phyloP scores from a whole-genome alignment of 2,329 filamentous ascomycete genomes.

The Coleophoma eucalyptorum region DNA sequence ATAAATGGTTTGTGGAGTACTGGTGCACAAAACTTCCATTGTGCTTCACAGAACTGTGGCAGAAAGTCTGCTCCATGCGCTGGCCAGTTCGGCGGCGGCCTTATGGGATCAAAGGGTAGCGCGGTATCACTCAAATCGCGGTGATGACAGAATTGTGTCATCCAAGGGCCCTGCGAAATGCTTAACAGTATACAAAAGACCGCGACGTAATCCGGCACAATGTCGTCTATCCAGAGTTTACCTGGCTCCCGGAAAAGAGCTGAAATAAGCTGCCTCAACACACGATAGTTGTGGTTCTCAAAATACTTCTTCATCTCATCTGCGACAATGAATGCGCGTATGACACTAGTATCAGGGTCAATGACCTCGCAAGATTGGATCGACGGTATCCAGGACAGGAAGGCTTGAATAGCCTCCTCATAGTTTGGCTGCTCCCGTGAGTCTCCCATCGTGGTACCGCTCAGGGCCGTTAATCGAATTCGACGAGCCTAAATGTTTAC shows the following conservation, averaged over 20 bases:
- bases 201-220: constrained; percentile 2
- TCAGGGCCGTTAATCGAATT: too few species aligned
- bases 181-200: constrained; percentile 10
- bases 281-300: neutral
- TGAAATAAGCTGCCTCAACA: constrained; percentile 2
- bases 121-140: constrained; percentile 1
- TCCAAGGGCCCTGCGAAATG: constrained; percentile 1
- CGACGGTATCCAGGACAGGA: neutral
- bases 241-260: neutral
- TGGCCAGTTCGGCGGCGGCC: neutral
- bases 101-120: neutral
- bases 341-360: neutral
- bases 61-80: constrained; percentile 8
- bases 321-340: neutral
- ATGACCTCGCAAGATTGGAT: neutral
- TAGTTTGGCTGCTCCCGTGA: neutral
- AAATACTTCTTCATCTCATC: constrained; percentile 3
- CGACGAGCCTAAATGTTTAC: too few species aligned
- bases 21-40: constrained; percentile 17
- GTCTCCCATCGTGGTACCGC: neutral
- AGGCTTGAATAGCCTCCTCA: neutral
- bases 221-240: neutral
- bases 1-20: constrained; percentile 3
- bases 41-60: constrained; percentile 10
- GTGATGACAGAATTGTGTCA: constrained; percentile 5